Evolutionary conservation across 352 stramenopile genomes (phyloP), one percentile per base, ranked within the genome.

Genomic region (Pythium dissotocum): DNA sequence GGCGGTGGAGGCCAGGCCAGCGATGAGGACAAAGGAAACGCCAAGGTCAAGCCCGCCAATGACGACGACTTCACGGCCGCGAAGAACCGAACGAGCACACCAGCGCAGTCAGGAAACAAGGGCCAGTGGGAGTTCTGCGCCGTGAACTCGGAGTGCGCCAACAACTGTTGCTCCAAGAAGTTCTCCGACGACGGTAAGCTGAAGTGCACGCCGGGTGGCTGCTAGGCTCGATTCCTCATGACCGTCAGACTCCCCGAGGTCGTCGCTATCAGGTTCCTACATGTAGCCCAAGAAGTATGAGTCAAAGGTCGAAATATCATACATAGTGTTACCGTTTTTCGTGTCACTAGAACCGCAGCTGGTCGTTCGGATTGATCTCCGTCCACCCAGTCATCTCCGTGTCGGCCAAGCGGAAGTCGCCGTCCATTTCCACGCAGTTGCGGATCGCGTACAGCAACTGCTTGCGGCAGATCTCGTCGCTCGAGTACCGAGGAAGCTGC

Each of bases 381-480:
- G 69, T 86, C 85, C 85, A 93, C 1, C 85, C 83, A 2, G 74
- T 90, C 79, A 90, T 91, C 69, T 95, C 87, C 21, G 82, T 88
- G 72, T 94, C 88, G 9, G 86, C 87, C 3, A 94, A 76, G 13
- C 88, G 84, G 59, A 95, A 95, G 68, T 96, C 88, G n/a, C 86
- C 88, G 61, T 94, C 88, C 85, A 96, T 96, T 70, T 96, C 88
- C 13, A 94, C 73, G 51, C 88, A 96, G 65, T 96, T 96, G 69
- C 85, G 84, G 14, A 96, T 81, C 1, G 87, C 88, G 58, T 94
- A 96, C n/a, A 92, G 63, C 26, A 96, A 32, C 58, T 88, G 77
- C 44, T 82, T 79, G 4, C 69, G 71, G 58, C 83, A 93, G 46
- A 94, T 77, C 28, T 86, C 87, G 64, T 94, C 84, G 16, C 30